A percentile compares a stretch with the other conserved stretches of the same genome.
phyloP scores from a whole-genome alignment of 2,329 filamentous ascomycete genomes.

The Beauveria sp. region DNA sequence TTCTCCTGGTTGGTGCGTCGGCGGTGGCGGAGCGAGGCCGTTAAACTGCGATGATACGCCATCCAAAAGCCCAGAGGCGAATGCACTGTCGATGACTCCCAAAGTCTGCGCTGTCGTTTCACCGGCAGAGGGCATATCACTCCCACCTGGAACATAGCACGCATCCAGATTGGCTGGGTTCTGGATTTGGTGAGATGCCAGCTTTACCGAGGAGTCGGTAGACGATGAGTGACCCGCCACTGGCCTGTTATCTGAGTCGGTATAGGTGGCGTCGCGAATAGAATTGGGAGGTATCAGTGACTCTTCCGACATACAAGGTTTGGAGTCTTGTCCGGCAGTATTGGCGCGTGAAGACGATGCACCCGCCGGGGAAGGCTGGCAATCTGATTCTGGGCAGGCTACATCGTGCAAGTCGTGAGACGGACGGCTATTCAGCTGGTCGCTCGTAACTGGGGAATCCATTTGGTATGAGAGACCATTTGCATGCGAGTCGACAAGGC shows the following conservation, averaged over 20 bases:
- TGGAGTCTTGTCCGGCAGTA: not conserved
- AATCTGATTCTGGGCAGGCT: conserved; percentile 4
- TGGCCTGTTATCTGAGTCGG: not conserved
- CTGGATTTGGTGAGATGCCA: not conserved
- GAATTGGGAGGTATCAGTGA: not conserved
- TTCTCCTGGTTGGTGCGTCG: not conserved
- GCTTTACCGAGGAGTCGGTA: not conserved
- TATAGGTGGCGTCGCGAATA: not conserved
- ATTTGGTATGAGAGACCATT: not conserved
- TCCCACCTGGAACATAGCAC: not conserved
- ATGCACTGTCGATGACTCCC: not conserved
- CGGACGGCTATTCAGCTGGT: conserved; percentile 7
- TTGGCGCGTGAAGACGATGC: not conserved
- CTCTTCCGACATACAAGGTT: not conserved
- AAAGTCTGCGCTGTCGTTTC: not conserved
- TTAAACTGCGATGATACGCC: not conserved
- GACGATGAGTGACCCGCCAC: not conserved
- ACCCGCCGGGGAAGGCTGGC: not conserved
- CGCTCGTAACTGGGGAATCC: conserved; percentile 2
- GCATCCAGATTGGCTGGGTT: not conserved
- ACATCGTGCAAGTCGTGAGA: conserved; percentile 1
- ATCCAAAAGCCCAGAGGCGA: not conserved
- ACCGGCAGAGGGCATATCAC: not conserved
- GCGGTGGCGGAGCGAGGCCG: not conserved
- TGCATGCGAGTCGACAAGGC: not conserved